Percentiles rank a stretch among this genome's conserved stretches.
Conservation (phyloP, 2,329 filamentous ascomycete species). For the Pseudogymnoascus sp. region DNA sequence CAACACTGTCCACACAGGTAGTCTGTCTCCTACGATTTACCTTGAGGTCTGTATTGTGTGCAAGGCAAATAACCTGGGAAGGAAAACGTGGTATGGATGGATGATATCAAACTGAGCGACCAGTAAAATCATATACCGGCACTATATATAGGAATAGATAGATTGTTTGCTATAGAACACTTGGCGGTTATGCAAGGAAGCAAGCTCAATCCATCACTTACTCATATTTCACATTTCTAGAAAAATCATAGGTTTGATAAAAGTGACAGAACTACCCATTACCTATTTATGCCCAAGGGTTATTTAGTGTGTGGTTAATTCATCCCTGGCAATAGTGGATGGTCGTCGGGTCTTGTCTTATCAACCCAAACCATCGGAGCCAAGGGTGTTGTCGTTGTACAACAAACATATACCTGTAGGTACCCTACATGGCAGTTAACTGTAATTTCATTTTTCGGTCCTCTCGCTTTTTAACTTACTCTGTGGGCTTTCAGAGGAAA, state of each 20-base stretch:
- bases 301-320: neutral
- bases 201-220: constrained; percentile 3
- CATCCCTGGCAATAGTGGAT: neutral
- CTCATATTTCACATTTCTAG: neutral
- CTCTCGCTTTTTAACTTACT: neutral
- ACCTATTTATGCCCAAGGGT: neutral
- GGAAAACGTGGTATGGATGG: neutral
- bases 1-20: neutral
- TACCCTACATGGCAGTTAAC: neutral
- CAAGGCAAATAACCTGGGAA: neutral
- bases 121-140: neutral
- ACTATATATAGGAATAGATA: constrained; percentile 9
- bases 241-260: neutral
- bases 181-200: constrained; percentile 4
- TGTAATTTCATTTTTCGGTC: neutral
- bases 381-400: neutral
- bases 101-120: constrained; percentile 1
- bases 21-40: neutral
- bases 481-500: neutral
- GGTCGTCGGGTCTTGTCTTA: neutral
- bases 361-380: neutral
- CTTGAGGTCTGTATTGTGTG: constrained; percentile 3
- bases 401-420: neutral
- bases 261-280: neutral
- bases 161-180: constrained; percentile 3